A percentile compares a stretch with the other conserved stretches of the same genome.
These are phyloP conservation scores for Calonectria multiphialidica DNA, from an alignment of 2,329 filamentous ascomycete genomes.

Conservation along the genomic window DNA sequence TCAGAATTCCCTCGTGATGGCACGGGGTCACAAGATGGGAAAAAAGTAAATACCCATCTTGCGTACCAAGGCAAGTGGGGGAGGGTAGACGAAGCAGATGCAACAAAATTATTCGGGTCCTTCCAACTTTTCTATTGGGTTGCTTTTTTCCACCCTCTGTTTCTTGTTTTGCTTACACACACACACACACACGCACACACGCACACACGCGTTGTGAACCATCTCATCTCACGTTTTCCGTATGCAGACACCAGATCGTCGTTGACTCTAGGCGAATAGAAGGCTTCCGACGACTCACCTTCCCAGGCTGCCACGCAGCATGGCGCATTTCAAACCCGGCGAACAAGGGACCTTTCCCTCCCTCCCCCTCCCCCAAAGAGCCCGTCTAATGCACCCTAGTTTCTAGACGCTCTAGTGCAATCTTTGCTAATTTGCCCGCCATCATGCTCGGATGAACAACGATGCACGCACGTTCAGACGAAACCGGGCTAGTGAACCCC, in stretches of 20 bases:
- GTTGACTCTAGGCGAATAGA: neutral
- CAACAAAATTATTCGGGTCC: neutral
- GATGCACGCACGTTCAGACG: neutral
- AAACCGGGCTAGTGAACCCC: neutral
- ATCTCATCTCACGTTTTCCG: neutral
- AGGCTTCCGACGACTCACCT: neutral
- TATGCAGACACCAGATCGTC: neutral
- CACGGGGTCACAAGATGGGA: neutral
- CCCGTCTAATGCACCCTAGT: neutral
- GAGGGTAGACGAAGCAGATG: neutral
- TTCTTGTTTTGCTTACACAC: neutral
- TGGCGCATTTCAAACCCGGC: neutral
- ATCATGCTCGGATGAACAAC: neutral
- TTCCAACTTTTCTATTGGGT: neutral
- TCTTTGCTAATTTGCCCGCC: conserved; percentile 8
- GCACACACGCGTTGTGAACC: neutral
- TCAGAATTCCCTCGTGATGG: neutral
- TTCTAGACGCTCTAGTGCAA: neutral
- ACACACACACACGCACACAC: too few species aligned
- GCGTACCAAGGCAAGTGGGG: neutral
- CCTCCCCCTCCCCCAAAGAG: too few species aligned
- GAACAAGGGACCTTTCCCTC: neutral
- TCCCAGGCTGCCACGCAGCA: neutral
- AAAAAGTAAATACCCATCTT: conserved; percentile 1
- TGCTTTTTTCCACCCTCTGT: neutral